Base-by-base conservation (phyloP, 2,329 filamentous ascomycete genomes). In the Ophiostoma triangulosporum region DNA sequence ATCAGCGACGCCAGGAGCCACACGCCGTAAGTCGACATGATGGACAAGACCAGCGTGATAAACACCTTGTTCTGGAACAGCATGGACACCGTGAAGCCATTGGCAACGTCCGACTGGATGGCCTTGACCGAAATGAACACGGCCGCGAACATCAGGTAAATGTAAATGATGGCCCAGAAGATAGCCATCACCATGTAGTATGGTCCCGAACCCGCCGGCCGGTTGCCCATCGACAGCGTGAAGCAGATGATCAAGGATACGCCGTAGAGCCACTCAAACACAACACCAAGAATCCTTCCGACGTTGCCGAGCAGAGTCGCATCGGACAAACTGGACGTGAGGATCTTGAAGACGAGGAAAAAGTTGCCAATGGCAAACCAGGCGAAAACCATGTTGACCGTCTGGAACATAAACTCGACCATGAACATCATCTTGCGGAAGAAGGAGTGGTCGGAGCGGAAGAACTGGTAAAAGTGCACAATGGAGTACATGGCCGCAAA, bases 341-440 rank as follows among this genome's bases (percentile, higher is more conserved):
- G 73, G 65, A 98, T 97, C 68, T 90, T 90, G 74, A 98, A 98
- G 61, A 98, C 91, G 64, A 98, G 73, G 78, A 97, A 98, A 77
- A 98, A 98, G 72, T 98, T 98, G 64, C 93, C 86, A 64, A 97
- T 93, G 62, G 86, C 88, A 65, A 98, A 97, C 93, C 93, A 98
- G 52, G 93, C 90, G 67, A 97, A 98, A 64, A 98, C 78, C 88
- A 97, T 96, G 75, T 88, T 95, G 69, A 91, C 77, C 1, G 88
- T 93, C 69, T 96, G 90, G 72, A 96, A 98, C 60, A 85, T 73
- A 67, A 96, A 97, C 66, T 98, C 93, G 60, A 97, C 69, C 62
- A 95, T 78, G 68, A 98, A 87, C 75, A 87, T 88, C 56, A 91
- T 72, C 68, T 97, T 96, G 61, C 93, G 81, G 40, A 95, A 64